Base-by-base conservation (phyloP, 2,329 filamentous ascomycete genomes). In the Clonostachys chloroleuca region DNA sequence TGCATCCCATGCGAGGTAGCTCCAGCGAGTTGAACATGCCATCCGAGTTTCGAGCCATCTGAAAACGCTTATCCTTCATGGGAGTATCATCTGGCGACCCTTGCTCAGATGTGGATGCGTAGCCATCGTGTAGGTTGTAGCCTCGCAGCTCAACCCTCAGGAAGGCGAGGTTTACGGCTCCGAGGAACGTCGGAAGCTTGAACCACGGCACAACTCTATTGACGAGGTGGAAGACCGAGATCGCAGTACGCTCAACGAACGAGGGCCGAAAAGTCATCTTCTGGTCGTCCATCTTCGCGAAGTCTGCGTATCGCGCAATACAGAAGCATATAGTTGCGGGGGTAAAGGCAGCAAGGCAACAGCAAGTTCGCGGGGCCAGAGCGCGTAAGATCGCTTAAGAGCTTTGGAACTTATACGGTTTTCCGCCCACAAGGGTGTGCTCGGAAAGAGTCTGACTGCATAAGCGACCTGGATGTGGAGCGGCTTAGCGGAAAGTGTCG, bases 121-220 rank as follows among this genome's bases (percentile, higher is more conserved):
- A 74, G 6, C 59, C 60, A 55, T 74, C 70, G 53, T 70, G 54
- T 2, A 74, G 61, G 47, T 75, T 75, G 45, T 72, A 58, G 36
- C 62, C 56, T 4, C 71, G 67, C 4, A 74, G 60, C 52, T 73
- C 70, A 39, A 65, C 60, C 37, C 72, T 65, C 6, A 69, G 56
- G 14, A 66, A 62, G 12, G 59, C 57, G 1, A 74, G 56, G 48
- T 75, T 74, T 46, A 73, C 49, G 12, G 63, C 66, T 3, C 69
- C 68, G 13, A 74, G 49, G 36, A 64, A 51, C 6, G 57, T 58
- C 2, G 70, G 68, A 2, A 74, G 60, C 48, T 67, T 69, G 53
- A 72, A 67, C 70, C 70, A 74, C 2, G 51, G 51, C 2, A 72
- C 55, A 16, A 65, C 49, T n/a, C 56, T 56, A 51, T 73, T 72